Base-by-base conservation (phyloP, 2,329 filamentous ascomycete species). In the Cordyceps javanica region DNA sequence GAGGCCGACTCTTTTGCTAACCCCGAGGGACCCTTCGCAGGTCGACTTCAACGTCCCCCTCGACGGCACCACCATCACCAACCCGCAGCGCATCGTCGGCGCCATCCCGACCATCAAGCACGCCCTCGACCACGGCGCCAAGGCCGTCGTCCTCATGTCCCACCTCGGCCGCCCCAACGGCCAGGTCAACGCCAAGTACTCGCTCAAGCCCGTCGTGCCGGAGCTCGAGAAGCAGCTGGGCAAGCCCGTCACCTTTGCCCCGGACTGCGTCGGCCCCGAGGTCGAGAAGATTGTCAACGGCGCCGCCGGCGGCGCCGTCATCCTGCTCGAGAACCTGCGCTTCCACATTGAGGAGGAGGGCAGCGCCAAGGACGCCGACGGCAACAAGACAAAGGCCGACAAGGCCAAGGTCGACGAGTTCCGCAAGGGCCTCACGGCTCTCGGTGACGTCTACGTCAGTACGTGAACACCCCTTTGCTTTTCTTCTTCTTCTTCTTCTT, bases 41-140 rank as follows among this genome's bases (percentile, higher is more conserved):
- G 93, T 99, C 75, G 94, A 99, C 85, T 99, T 99, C 87, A 99
- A 99, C 78, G 95, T 99, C 59, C 94, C 94, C 63, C 91, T 99
- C 70, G 91, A 99, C 73, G 84, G 81, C 66, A 82, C 94, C 73
- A 95, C 91, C 80, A 85, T 99, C 75, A 97, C 94, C 75, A 99
- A 99, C 85, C 91, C 88, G 78, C 94, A 99, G 81, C 92, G 94
- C 75, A 99, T 99, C 70, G 92, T 91, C 69, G 95, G 94, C 71
- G 94, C 94, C 69, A 79, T 96, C 63, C 91, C 91, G 69, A 96
- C 92, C 68, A 96, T 97, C 82, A 95, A 95, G 80, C 87, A 96
- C 75, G 91, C 91, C 70, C 79, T 94, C 69, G 90, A 96, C 65
- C 78, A 96, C 74, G 90, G 90, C 66, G 92, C 92, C 72, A 96